Evolutionary conservation across 148 eudicot genomes (phyloP), one percentile per base, ranked within the genome.

Genomic region (Camellia sinensis): DNA sequence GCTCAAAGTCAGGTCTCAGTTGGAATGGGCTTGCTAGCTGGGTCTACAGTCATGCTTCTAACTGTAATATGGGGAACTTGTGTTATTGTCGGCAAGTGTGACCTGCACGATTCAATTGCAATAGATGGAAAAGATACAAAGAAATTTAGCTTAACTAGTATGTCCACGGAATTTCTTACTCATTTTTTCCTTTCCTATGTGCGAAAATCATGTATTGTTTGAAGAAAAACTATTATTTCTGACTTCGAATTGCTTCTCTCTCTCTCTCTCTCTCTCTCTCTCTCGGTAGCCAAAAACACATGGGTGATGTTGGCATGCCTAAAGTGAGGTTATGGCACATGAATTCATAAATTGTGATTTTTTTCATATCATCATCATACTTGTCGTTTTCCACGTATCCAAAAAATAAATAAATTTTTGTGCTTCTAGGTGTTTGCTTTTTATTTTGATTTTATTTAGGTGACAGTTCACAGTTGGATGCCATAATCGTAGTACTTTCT

Each of bases 1-100:
- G 92, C 92, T 79, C 92, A 90, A 76, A 85, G 84, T 76, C 88
- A 90, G 81, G 92, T 90, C 7, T 86, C 90, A 12, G 88, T 90
- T 71, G 92, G 90, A 48, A 90, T 90, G 89, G 92, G 92, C 21
- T 81, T 87, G 80, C 84, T 90, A 63, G 92, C 90, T 73, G 90
- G 92, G 13, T 88, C 92, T 37, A 90, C 92, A 2, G 89, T 88
- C 46, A 88, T 90, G 90, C 86, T 85, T 21, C 83, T 90, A 15
- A 88, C 90, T 13, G 63, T 86, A 50, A 78, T 88, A 71, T 90
- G 92, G 92, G 92, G 92, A 67, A 81, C 88, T 57, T 90, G 92
- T 71, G 77, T 88, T 46, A n/a, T 90, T 21, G 83, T 82, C 75
- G 92, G 92, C 76, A 90, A 88, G 81, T 90, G 92, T 62, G 90